Evolutionary conservation across 2,329 filamentous ascomycete genomes (phyloP).

Genomic region (Cordyceps militaris): DNA sequence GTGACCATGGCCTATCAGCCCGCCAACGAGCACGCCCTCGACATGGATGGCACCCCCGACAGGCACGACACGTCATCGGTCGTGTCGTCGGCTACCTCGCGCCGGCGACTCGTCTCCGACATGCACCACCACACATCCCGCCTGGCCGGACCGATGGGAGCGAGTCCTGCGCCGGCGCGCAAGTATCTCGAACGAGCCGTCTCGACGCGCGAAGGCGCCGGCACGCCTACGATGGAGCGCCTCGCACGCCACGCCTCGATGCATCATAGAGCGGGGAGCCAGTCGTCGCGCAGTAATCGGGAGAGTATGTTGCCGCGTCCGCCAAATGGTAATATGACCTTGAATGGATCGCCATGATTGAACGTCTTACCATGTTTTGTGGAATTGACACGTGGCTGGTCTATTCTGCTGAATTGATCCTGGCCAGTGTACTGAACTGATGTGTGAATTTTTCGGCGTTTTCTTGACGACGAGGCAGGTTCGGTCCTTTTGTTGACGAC

Average conservation of each 20-base stretch:
- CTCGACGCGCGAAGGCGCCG: constrained; percentile 10
- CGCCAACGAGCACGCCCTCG: constrained; percentile 21
- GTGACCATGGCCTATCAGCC: constrained; percentile 39
- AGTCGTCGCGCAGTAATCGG: constrained; percentile 26
- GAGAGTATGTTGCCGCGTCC: constrained; percentile 48
- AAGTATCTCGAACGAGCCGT: constrained; percentile 11
- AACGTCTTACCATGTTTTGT: background rate
- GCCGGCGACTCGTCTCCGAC: constrained; percentile 44
- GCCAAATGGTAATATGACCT: constrained; percentile 17
- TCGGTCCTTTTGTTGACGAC: background rate
- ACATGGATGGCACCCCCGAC: constrained; percentile 26
- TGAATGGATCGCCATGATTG: background rate
- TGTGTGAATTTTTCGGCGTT: background rate
- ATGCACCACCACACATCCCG: constrained; percentile 38
- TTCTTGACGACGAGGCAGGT: constrained; percentile 5
- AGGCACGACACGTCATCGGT: constrained; percentile 24
- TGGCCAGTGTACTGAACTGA: constrained; percentile 1
- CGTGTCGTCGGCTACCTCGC: constrained; percentile 42
- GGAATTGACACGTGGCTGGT: background rate
- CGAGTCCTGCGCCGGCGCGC: constrained; percentile 2
- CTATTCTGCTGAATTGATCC: background rate
- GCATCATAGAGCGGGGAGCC: constrained; percentile 34
- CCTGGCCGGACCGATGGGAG: constrained; percentile 28
- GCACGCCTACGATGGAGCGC: constrained; percentile 21
- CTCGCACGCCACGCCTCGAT: constrained; percentile 27